These are phyloP conservation scores for Aegle marmelos DNA, from an alignment of 345 rosid species.

Conservation along the genomic window DNA sequence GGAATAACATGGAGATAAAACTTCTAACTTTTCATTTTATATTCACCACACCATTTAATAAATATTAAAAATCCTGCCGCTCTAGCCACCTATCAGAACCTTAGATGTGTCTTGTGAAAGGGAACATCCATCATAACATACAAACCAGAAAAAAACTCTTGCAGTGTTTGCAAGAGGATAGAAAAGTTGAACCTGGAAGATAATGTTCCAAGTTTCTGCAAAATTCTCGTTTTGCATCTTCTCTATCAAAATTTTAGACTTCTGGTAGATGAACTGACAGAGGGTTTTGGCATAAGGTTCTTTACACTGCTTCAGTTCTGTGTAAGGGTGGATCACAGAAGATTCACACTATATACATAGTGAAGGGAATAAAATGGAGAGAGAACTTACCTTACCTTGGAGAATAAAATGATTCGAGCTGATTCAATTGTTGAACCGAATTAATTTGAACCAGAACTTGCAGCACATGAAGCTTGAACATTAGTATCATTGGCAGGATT, in stretches of 20 bases:
- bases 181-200: background rate
- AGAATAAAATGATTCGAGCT: conserved; percentile 14
- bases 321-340: background rate
- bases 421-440: conserved; percentile 12
- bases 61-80: background rate
- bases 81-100: background rate
- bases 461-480: conserved; percentile 39
- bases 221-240: background rate
- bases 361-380: no score
- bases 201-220: background rate
- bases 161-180: background rate
- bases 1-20: background rate
- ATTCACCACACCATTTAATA: background rate
- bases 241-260: background rate
- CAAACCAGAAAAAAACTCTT: background rate
- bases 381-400: conserved; percentile 17
- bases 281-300: background rate
- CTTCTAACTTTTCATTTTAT: background rate
- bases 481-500: conserved; percentile 32
- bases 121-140: background rate
- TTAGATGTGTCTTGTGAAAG: background rate
- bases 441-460: conserved; percentile 53
- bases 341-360: background rate
- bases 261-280: background rate
- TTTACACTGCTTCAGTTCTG: background rate